phyloP scores from a whole-genome alignment of 371 early-diverging fungal species.

The Amoeboaphelidium protococcarum region DNA sequence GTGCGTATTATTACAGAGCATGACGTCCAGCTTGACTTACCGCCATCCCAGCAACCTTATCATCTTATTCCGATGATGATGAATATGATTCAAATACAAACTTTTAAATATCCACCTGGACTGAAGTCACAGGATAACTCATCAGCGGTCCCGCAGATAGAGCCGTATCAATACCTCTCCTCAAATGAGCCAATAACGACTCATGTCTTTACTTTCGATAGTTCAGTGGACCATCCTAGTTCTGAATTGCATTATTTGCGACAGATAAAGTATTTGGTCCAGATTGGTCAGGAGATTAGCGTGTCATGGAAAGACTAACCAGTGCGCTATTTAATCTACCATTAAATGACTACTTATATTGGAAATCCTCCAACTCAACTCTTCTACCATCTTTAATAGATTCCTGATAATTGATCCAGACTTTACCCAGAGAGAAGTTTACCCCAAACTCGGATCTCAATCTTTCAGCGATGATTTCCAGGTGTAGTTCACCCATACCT shows the following conservation, averaged over 20 bases:
- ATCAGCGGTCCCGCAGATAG: background rate
- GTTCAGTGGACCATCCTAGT: background rate
- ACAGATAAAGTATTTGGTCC: background rate
- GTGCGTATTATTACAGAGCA: too few species aligned
- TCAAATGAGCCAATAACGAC: too few species aligned
- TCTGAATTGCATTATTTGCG: background rate
- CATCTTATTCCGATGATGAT: background rate
- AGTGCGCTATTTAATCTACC: background rate
- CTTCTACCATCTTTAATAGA: constrained; percentile 7
- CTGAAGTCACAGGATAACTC: background rate
- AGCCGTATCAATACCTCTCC: too few species aligned
- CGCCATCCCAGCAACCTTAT: background rate
- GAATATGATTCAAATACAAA: background rate
- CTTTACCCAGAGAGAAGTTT: constrained; percentile 49
- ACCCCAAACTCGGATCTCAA: constrained; percentile 47
- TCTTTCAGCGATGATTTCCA: constrained; percentile 64
- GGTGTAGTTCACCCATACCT: constrained; percentile 90
- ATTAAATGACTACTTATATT: background rate
- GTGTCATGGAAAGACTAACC: background rate
- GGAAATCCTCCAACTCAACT: background rate
- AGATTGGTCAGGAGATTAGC: background rate
- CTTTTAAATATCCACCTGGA: background rate
- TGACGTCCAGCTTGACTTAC: background rate
- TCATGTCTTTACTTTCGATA: background rate
- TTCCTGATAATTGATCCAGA: constrained; percentile 69